phyloP scores from a whole-genome alignment of 768 basidiomycete species.

The Dentipellis fragilis region DNA sequence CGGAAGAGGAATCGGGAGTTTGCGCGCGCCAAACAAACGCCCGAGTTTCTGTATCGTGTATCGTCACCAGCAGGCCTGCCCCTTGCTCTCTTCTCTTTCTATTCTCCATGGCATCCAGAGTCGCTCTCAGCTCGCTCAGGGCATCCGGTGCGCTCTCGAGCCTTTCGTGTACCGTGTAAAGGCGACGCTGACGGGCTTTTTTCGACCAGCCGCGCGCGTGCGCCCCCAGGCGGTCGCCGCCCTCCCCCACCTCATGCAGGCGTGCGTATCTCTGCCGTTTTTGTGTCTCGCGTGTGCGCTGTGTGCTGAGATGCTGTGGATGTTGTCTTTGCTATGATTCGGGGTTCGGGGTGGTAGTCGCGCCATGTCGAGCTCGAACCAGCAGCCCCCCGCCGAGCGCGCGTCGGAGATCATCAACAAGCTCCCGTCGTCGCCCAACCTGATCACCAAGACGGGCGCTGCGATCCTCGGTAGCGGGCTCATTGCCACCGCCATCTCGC shows the following conservation, averaged over 20 bases:
- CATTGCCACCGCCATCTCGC: constrained; percentile 86
- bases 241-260: constrained; percentile 34
- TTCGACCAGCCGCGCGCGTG: constrained; percentile 11
- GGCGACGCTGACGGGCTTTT: too few relatives aligned
- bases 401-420: constrained; percentile 87
- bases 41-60: background rate
- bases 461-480: constrained; percentile 86
- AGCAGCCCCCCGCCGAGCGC: constrained; percentile 69
- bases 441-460: constrained; percentile 92
- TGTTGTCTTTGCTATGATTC: background rate
- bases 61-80: constrained; percentile 2
- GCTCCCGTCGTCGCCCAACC: constrained; percentile 71
- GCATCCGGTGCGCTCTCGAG: constrained; percentile 12
- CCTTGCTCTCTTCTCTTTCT: background rate
- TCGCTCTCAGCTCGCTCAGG: constrained; percentile 17
- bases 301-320: background rate
- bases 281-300: constrained; percentile 1
- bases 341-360: constrained; percentile 33
- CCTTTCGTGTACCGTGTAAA: background rate
- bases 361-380: constrained; percentile 49
- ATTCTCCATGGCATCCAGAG: constrained; percentile 18
- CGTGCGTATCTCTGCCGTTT: constrained; percentile 27
- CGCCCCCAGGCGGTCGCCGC: constrained; percentile 32
- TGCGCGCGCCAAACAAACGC: constrained; percentile 1
- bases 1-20: background rate